Percentiles rank a stretch among this genome's conserved stretches.
phyloP scores from a whole-genome alignment of 345 rosid genomes.

The Syzygium grande region DNA sequence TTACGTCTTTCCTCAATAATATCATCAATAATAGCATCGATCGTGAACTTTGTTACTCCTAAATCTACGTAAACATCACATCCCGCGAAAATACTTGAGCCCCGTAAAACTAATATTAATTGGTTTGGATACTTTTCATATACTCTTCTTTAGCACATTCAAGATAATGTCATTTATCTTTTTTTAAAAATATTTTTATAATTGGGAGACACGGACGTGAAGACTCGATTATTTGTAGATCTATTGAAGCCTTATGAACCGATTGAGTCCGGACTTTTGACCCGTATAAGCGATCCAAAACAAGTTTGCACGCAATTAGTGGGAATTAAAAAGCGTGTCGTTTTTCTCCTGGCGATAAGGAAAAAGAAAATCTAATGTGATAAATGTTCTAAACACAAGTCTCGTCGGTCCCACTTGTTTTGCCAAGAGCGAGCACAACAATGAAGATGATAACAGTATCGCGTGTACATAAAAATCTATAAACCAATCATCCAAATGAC shows the following conservation, averaged over 20 bases:
- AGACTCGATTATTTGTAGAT: not conserved
- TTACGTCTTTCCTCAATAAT: not conserved
- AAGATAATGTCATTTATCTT: not conserved
- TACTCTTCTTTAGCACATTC: not conserved
- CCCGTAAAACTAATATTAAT: not conserved
- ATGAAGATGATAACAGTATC: no score
- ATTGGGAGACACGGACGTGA: not conserved
- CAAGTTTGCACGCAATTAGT: no score
- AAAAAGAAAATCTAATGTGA: not conserved
- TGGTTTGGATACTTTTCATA: not conserved
- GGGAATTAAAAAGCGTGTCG: no score
- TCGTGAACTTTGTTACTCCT: not conserved
- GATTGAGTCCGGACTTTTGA: not conserved
- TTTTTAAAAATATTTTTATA: no score
- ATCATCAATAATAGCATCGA: not conserved
- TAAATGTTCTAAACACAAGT: not conserved
- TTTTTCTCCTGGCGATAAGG: not conserved
- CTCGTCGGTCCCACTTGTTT: not conserved
- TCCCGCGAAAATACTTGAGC: not conserved
- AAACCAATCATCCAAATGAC: no score
- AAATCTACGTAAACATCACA: not conserved
- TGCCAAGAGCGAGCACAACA: not conserved
- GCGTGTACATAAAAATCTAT: no score
- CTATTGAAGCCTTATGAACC: no score
- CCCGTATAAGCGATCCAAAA: not conserved